phyloP scores from a whole-genome alignment of 352 stramenopile genomes.

The Phytophthora pluvialis region DNA sequence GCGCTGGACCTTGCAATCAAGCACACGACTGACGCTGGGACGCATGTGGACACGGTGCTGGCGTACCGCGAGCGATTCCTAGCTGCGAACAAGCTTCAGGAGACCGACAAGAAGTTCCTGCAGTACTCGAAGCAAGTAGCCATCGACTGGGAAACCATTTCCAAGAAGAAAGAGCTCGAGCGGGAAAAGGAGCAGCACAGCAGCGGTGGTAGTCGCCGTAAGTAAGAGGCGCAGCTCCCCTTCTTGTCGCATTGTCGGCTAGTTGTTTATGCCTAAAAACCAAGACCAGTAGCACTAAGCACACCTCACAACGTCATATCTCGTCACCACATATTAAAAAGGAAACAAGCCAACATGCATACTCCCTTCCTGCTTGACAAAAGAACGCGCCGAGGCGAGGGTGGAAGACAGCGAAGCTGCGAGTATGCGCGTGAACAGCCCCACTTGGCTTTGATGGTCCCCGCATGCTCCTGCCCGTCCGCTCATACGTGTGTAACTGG shows the following conservation, averaged over 20 bases:
- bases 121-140: conserved; percentile 88
- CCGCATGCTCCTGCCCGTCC: conserved; percentile 15
- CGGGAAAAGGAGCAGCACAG: conserved; percentile 76
- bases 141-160: conserved; percentile 90
- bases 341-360: conserved; percentile 36
- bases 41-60: conserved; percentile 91
- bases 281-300: conserved; percentile 22
- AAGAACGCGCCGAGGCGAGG: conserved; percentile 19
- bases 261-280: conserved; percentile 9
- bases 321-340: conserved; percentile 39
- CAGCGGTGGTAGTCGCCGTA: conserved; percentile 49
- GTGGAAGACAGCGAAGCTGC: conserved; percentile 14
- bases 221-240: conserved; percentile 38
- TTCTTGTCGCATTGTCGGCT: conserved; percentile 8
- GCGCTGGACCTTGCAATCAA: conserved; percentile 91
- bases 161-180: conserved; percentile 91
- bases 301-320: conserved; percentile 23
- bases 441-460: conserved; percentile 18
- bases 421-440: conserved; percentile 14
- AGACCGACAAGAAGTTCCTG: conserved; percentile 90
- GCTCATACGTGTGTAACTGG: conserved; percentile 24
- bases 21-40: conserved; percentile 84
- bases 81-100: conserved; percentile 83
- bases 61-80: conserved; percentile 90
- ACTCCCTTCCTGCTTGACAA: conserved; percentile 39